Conservation (phyloP, 345 rosid genomes). For the Populus davidiana region DNA sequence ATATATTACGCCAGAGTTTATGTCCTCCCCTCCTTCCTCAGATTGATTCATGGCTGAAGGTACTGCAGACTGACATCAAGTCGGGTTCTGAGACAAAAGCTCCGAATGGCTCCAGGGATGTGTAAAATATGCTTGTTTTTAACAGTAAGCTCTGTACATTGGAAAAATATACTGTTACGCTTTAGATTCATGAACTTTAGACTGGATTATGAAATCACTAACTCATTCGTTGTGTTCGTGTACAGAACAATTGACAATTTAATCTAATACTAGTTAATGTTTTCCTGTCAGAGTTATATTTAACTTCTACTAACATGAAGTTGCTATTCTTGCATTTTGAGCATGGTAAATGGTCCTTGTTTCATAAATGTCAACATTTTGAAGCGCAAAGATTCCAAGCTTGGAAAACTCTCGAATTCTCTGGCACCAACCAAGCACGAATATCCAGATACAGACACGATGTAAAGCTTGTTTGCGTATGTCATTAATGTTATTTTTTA, state of each 20-base stretch:
- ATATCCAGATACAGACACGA: too few relatives aligned
- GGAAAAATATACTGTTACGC: constrained; percentile 2
- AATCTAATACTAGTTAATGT: background rate
- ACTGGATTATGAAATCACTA: constrained; percentile 14
- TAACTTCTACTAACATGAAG: background rate
- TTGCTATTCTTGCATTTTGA: background rate
- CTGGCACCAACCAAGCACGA: too few relatives aligned
- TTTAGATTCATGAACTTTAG: constrained; percentile 11
- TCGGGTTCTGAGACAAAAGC: constrained; percentile 31
- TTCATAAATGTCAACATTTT: background rate
- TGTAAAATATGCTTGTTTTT: background rate
- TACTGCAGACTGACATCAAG: constrained; percentile 51
- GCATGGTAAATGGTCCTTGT: background rate
- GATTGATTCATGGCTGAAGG: constrained; percentile 75
- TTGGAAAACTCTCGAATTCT: too few relatives aligned
- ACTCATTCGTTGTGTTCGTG: constrained; percentile 36
- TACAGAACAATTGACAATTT: constrained; percentile 30
- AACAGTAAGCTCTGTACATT: constrained; percentile 38
- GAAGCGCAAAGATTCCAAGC: too few relatives aligned
- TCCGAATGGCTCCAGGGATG: constrained; percentile 36
- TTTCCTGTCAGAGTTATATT: background rate
- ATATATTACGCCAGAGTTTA: background rate
- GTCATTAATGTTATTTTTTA: too few relatives aligned
- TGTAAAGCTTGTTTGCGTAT: too few relatives aligned
- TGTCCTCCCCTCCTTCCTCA: constrained; percentile 19